These are phyloP conservation scores for Eurotiales sp. DNA, from an alignment of 2,329 filamentous ascomycete genomes.

Conservation along the genomic window DNA sequence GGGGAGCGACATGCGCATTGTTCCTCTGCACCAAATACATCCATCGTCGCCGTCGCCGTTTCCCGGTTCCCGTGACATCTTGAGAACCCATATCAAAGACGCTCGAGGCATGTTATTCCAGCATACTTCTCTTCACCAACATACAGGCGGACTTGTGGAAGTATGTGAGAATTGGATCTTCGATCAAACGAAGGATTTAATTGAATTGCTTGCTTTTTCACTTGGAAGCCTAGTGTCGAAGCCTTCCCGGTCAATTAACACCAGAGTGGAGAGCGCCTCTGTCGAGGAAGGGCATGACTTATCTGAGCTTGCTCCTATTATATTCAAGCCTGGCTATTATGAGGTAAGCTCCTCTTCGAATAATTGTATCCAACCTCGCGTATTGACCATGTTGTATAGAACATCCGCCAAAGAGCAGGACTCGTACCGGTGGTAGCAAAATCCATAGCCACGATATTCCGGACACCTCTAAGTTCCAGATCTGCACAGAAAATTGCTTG, in stretches of 20 bases:
- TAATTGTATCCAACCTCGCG: not conserved
- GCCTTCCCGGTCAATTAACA: not conserved
- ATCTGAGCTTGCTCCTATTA: constrained; percentile 5
- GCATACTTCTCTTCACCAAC: not conserved
- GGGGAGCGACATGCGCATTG: not conserved
- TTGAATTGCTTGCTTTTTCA: constrained; percentile 1
- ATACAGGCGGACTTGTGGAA: not conserved
- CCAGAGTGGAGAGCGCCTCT: not conserved
- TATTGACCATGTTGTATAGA: constrained; percentile 21
- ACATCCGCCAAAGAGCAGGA: constrained; percentile 31
- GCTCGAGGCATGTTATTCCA: not conserved
- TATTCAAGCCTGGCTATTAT: constrained; percentile 22
- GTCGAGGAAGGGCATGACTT: constrained; percentile 1
- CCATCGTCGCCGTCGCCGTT: not conserved
- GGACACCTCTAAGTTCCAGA: constrained; percentile 17
- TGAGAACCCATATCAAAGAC: not conserved
- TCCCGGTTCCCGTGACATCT: no score
- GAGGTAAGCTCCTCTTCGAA: constrained; percentile 21
- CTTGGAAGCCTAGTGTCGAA: not conserved
- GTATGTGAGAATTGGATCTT: not conserved
- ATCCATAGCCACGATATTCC: constrained; percentile 30
- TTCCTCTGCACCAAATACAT: not conserved
- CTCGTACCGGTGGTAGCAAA: constrained; percentile 34
- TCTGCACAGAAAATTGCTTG: constrained; percentile 17
- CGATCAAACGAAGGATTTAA: not conserved